phyloP scores from a whole-genome alignment of 2,329 filamentous ascomycete species.

The Fusarium pseudocircinatum region DNA sequence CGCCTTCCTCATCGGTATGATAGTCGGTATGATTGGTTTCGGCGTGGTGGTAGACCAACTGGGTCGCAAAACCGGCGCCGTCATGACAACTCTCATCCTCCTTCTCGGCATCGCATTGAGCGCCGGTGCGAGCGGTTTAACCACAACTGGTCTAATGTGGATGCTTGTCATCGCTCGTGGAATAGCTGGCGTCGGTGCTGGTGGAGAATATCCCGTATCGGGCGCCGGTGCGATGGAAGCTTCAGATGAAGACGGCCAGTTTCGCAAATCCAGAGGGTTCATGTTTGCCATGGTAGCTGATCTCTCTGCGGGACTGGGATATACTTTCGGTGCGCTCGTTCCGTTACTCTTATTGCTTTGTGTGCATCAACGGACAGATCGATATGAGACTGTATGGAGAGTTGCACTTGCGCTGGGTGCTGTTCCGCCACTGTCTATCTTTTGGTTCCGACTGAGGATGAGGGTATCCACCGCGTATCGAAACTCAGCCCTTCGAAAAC shows the following conservation, averaged over 20 bases:
- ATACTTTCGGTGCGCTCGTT: neutral
- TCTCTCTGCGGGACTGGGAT: neutral
- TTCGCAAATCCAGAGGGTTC: conserved; percentile 3
- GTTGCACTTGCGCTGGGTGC: neutral
- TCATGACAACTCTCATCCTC: neutral
- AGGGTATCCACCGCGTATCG: neutral
- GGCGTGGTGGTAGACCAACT: conserved; percentile 9
- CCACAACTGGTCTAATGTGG: neutral
- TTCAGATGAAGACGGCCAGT: neutral
- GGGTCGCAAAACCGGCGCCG: conserved; percentile 4
- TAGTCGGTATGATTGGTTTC: neutral
- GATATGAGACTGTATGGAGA: neutral
- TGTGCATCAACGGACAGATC: neutral
- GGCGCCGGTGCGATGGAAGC: neutral
- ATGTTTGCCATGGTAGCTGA: conserved; percentile 15
- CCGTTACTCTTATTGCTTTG: neutral
- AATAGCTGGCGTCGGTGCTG: neutral
- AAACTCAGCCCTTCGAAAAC: neutral
- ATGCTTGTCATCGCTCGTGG: conserved; percentile 11
- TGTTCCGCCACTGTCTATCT: neutral
- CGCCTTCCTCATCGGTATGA: neutral
- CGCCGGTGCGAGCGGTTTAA: neutral
- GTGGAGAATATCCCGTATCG: conserved; percentile 7
- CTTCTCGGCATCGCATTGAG: neutral
- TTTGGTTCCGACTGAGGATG: conserved; percentile 15